phyloP scores from a whole-genome alignment of 768 basidiomycete species.

The Tubosaeta brunneosetosa region DNA sequence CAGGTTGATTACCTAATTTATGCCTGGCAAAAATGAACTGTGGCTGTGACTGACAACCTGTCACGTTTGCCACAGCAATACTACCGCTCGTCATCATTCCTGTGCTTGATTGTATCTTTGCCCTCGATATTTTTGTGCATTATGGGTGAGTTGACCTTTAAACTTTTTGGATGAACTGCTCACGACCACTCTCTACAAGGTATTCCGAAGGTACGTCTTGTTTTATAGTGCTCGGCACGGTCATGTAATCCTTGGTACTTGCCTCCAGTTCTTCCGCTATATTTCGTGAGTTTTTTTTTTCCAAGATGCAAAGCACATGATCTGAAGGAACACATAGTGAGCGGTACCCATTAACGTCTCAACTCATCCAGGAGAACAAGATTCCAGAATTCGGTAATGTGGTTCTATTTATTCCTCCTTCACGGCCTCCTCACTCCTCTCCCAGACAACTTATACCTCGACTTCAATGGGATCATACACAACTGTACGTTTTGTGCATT shows the following conservation, averaged over 20 bases:
- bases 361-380: slow-evolving; percentile 96
- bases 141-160: slow-evolving; percentile 20
- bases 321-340: slow-evolving; percentile 50
- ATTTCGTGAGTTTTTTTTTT: slow-evolving; percentile 62
- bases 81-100: background rate
- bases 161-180: background rate
- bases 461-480: slow-evolving; percentile 93
- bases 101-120: slow-evolving; percentile 5
- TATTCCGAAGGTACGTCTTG: slow-evolving; percentile 57
- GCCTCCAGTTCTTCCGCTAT: slow-evolving; percentile 85
- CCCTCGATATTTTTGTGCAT: slow-evolving; percentile 4
- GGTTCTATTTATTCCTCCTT: background rate
- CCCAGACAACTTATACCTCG: slow-evolving; percentile 84
- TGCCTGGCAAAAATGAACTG: background rate
- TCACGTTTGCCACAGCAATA: background rate
- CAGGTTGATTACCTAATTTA: background rate
- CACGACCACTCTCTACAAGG: slow-evolving; percentile 29
- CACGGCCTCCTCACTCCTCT: slow-evolving; percentile 10
- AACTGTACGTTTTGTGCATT: slow-evolving; percentile 44
- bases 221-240: background rate
- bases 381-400: slow-evolving; percentile 92
- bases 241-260: slow-evolving; percentile 6
- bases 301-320: background rate
- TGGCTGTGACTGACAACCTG: background rate
- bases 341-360: slow-evolving; percentile 96